phyloP scores from a whole-genome alignment of 805 yeast species.

The Torulaspora maleeae region DNA sequence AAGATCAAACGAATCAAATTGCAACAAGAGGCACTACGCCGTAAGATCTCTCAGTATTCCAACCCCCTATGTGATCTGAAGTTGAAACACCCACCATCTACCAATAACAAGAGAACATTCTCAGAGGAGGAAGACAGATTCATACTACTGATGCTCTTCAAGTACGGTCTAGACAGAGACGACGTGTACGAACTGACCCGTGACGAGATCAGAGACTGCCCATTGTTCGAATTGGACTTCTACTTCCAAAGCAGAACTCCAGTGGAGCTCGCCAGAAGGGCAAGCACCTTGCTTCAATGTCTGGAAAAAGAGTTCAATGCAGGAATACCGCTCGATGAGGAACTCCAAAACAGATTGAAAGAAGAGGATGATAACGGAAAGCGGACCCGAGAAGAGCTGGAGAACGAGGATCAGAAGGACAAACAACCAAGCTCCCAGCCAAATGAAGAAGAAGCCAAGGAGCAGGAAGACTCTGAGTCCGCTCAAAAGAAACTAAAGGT shows the following conservation, averaged over 20 bases:
- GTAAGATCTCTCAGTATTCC: conserved; percentile 63
- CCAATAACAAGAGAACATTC: conserved; percentile 61
- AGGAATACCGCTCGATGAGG: conserved; percentile 26
- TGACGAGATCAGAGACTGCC: conserved; percentile 66
- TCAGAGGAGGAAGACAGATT: conserved; percentile 90
- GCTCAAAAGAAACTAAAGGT: conserved; percentile 13
- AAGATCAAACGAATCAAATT: conserved; percentile 56
- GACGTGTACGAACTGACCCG: conserved; percentile 76
- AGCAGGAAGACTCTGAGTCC: conserved; percentile 4
- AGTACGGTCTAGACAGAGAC: conserved; percentile 73
- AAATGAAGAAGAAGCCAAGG: not conserved
- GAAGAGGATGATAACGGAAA: conserved; percentile 31
- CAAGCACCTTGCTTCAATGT: conserved; percentile 70
- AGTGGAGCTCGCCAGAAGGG: conserved; percentile 74
- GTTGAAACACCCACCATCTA: conserved; percentile 67
- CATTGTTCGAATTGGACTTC: conserved; percentile 82
- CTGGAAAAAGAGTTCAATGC: conserved; percentile 65
- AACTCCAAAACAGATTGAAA: conserved; percentile 23
- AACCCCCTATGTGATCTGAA: conserved; percentile 77
- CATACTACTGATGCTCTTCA: conserved; percentile 70
- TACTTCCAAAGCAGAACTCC: conserved; percentile 77
- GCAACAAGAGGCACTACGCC: conserved; percentile 75
- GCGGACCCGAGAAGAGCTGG: conserved; percentile 24
- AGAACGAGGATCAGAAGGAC: conserved; percentile 2
- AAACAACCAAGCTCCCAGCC: not conserved